Conservation (phyloP, 192 early-diverging fungal genomes). For the Jimgerdemannia flammicorona region DNA sequence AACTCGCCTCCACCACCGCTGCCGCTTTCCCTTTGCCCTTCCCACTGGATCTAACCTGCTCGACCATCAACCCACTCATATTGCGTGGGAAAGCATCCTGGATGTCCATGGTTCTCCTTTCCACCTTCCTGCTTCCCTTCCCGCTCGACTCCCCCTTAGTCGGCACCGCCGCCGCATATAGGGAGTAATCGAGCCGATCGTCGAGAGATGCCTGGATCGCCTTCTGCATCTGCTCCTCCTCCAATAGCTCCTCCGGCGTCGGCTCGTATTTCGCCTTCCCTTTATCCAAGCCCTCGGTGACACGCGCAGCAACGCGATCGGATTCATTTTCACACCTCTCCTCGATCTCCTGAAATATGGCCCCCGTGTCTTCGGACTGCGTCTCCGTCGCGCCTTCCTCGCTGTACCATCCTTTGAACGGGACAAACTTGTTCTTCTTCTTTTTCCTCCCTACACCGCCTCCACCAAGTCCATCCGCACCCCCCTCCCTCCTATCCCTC, state of each 20-base stretch:
- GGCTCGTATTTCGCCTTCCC: background rate
- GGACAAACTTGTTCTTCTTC: background rate
- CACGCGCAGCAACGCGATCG: background rate
- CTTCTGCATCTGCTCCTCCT: background rate
- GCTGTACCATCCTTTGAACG: background rate
- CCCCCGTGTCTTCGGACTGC: background rate
- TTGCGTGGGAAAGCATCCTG: background rate
- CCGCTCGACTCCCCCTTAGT: background rate
- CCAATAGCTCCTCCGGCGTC: background rate
- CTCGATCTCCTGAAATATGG: background rate
- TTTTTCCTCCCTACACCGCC: background rate
- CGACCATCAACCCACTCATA: too few relatives aligned
- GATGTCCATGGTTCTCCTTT: background rate
- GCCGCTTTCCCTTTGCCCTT: too few relatives aligned
- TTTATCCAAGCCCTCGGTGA: background rate
- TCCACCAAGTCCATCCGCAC: background rate
- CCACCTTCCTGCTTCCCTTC: background rate
- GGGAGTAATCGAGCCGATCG: background rate
- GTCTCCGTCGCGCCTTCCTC: background rate
- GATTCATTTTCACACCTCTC: background rate
- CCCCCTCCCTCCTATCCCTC: background rate
- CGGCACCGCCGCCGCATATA: background rate
- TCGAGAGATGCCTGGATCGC: background rate
- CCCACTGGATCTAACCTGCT: too few relatives aligned
- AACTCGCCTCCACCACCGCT: too few relatives aligned